A percentile compares a stretch with the other conserved stretches of the same genome.
phyloP scores from a whole-genome alignment of 345 rosid genomes.

The Pseudoturritis turrita region DNA sequence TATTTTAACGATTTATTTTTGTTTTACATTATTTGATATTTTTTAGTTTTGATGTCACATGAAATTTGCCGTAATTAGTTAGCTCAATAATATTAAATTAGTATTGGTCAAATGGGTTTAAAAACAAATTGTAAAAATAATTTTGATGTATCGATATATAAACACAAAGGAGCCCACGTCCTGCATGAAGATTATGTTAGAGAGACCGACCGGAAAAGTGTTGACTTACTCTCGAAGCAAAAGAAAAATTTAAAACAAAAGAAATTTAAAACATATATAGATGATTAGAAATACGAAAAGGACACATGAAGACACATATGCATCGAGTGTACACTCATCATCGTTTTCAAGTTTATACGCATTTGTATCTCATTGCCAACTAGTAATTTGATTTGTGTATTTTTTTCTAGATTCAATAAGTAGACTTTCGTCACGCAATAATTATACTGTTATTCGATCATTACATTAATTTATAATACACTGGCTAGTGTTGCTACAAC shows the following conservation, averaged over 20 bases:
- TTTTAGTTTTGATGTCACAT: no score
- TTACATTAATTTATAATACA: neutral
- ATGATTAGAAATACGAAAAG: neutral
- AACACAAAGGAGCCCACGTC: constrained; percentile 15
- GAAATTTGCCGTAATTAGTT: no score
- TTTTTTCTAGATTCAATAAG: neutral
- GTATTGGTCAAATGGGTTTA: no score
- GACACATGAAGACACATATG: constrained; percentile 5
- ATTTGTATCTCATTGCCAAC: constrained; percentile 15
- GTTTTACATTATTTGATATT: no score
- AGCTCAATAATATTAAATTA: no score
- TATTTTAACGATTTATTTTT: no score
- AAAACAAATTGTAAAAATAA: no score
- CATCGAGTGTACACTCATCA: constrained; percentile 26
- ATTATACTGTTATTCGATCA: neutral
- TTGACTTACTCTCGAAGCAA: constrained; percentile 22
- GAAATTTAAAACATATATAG: neutral
- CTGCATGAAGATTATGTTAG: neutral
- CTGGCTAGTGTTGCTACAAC: neutral
- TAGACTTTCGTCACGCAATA: neutral
- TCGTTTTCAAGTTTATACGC: constrained; percentile 19
- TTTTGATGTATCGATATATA: neutral
- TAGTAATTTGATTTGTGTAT: neutral
- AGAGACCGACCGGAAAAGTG: constrained; percentile 3
- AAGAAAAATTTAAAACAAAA: neutral